phyloP scores from a whole-genome alignment of 1,284 basidiomycete species.

The Tylopilus orsonianus region DNA sequence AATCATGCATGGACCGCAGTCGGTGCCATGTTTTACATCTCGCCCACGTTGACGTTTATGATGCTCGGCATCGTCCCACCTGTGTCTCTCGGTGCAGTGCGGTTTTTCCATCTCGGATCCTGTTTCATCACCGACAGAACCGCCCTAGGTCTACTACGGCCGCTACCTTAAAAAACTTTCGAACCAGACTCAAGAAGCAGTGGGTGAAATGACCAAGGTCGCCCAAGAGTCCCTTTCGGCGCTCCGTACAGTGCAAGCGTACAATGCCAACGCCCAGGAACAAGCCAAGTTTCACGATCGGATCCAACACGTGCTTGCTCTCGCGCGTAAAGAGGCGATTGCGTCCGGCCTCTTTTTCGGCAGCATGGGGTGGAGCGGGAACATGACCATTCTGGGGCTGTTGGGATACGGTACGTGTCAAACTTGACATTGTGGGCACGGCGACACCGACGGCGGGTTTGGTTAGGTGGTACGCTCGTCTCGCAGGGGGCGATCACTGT shows the following conservation, averaged over 20 bases:
- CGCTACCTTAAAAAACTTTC: constrained; percentile 92
- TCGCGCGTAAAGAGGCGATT: constrained; percentile 87
- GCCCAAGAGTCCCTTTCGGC: constrained; percentile 93
- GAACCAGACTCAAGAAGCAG: constrained; percentile 89
- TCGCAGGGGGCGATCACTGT: constrained; percentile 86
- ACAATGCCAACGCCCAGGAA: constrained; percentile 79
- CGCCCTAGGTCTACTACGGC: constrained; percentile 83
- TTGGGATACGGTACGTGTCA: constrained; percentile 77
- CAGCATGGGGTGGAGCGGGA: constrained; percentile 92
- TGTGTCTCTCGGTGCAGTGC: constrained; percentile 81
- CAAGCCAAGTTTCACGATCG: constrained; percentile 65
- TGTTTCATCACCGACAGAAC: neutral
- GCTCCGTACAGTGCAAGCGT: constrained; percentile 91
- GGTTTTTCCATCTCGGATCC: neutral
- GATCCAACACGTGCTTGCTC: constrained; percentile 68
- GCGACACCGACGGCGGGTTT: neutral
- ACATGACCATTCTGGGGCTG: constrained; percentile 86
- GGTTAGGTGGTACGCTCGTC: constrained; percentile 83
- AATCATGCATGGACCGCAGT: constrained; percentile 56
- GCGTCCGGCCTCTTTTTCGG: constrained; percentile 94
- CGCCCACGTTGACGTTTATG: constrained; percentile 83
- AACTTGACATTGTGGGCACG: neutral
- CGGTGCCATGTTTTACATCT: constrained; percentile 95
- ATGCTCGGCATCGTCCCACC: constrained; percentile 97
- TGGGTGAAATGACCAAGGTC: constrained; percentile 92